Evolutionary conservation across 345 rosid genomes (phyloP), one percentile per base, ranked within the genome.

Genomic region (Eucalyptus globulus): DNA sequence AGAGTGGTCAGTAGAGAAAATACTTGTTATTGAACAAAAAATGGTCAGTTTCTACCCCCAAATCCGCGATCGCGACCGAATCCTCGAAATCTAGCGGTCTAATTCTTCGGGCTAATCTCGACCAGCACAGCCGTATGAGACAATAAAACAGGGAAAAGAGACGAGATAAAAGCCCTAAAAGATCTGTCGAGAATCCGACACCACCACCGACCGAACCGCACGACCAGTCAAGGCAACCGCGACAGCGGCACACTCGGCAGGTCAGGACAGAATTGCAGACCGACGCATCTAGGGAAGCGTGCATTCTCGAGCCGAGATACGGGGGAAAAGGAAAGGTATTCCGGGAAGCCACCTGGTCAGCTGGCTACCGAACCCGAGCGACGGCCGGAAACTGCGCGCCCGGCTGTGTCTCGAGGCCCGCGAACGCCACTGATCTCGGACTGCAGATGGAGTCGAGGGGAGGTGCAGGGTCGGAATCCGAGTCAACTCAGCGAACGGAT

Each of bases 1-100:
- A 93, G 95, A 90, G 94, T 95, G 90, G 92, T 90, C 86, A 94
- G 92, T 50, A 88, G 90, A 9, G 98, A 97, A 92, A 50, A 96
- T 88, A 90, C 92, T 94, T 37, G 92, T 94, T 40, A 87, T 94
- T 51, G 95, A 94, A 94, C 97, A 96, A 89, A 95, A 50, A 50
- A 16, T 7, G 3, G 8, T 16, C 6, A 6, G 53, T 19, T 34
- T 72, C 26, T 34, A 69, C 0, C 26, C n/a, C 45, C 53, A 72
- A 72, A 72, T 37, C 81, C 24, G 13, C 45, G 26, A 37, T 72
- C 44, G 26, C 45, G 45, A 37, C 81, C 26, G 2, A 72, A 72
- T 37, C 45, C 5, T 72, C 26, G 43, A 34, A 72, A 34, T 34
- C 81, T 72, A 9, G 26, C 0, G 6, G 81, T 69, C 13, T 21